Base-by-base conservation (phyloP, 176 grass and related monocot species). In the Oryza coarctata region DNA sequence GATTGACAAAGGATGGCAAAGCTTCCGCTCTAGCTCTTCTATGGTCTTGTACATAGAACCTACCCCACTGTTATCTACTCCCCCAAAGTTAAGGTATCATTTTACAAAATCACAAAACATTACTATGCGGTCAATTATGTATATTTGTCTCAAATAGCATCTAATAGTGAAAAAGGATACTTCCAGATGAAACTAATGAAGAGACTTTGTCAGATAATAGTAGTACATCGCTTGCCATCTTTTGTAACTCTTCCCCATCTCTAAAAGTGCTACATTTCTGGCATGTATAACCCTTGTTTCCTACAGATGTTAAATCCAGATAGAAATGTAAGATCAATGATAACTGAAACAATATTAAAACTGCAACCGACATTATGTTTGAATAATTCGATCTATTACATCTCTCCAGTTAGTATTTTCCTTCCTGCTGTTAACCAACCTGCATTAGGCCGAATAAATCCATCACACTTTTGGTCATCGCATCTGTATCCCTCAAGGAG, bases 401-500 rank as follows among this genome's bases (percentile, higher is more conserved):
- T 65, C 8, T 33, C 23, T 70, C 50, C 63, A 80, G 11, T 28
- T 45, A 49, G 29, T 68, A 80, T 22, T 76, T 75, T 80, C 39
- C 26, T 39, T 68, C 28, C 34, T 23, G 69, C 5, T 49, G 29
- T 38, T 55, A 80, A 82, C 83, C 50, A 78, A 93, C 95, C 92
- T 85, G 82, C 86, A 20, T 80, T 74, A 79, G 71, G 78, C 71
- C 91, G 82, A 67, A 92, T 81, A 77, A 93, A 85, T 1, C 90
- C 90, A 87, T 73, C 78, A 84, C 95, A 94, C 75, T 90, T 83
- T 73, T 85, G 45, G 75, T 91, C 77, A 50, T 86, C 91, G 82
- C 95, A 98, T 85, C 88, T 89, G 69, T 86, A 89, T 47, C 90
- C 92, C 84, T 98, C 92, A 35, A 94, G 79, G 80, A 84, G 70